Conservation (phyloP, 176 grass and related monocot genomes). For the Zoysia japonica region DNA sequence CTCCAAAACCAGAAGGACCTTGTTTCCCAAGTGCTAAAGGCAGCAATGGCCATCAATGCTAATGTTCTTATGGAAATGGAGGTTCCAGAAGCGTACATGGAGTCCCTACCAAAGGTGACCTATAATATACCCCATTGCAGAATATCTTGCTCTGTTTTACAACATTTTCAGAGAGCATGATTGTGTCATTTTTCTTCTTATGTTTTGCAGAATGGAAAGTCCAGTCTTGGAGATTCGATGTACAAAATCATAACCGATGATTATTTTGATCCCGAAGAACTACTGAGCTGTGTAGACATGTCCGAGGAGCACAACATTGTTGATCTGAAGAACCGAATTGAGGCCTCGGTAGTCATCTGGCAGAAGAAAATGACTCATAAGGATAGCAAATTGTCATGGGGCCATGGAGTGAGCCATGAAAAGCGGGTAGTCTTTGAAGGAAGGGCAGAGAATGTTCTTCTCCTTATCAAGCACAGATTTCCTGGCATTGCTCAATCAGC, state of each 20-base stretch:
- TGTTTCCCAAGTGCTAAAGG: constrained; percentile 76
- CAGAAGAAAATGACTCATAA: constrained; percentile 71
- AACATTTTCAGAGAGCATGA: background rate
- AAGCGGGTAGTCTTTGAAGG: constrained; percentile 76
- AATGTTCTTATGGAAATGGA: constrained; percentile 85
- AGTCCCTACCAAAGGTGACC: constrained; percentile 77
- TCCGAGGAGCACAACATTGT: constrained; percentile 69
- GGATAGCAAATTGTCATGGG: constrained; percentile 61
- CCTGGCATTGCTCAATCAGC: constrained; percentile 64
- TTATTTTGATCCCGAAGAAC: constrained; percentile 68
- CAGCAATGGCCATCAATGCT: constrained; percentile 85
- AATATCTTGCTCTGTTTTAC: background rate
- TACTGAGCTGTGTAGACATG: constrained; percentile 54
- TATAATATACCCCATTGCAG: constrained; percentile 2
- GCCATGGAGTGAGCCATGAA: constrained; percentile 59
- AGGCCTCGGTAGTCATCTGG: constrained; percentile 81
- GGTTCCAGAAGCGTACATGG: constrained; percentile 72
- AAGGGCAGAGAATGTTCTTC: constrained; percentile 70
- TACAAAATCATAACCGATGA: constrained; percentile 77
- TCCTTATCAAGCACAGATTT: constrained; percentile 72
- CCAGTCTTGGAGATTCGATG: constrained; percentile 71
- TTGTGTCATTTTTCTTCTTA: background rate
- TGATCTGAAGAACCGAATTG: constrained; percentile 76
- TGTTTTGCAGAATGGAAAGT: constrained; percentile 65
- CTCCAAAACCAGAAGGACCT: constrained; percentile 71